Evolutionary conservation across 164 flowering plant genomes (phyloP).

Genomic region (Aristolochia contorta): DNA sequence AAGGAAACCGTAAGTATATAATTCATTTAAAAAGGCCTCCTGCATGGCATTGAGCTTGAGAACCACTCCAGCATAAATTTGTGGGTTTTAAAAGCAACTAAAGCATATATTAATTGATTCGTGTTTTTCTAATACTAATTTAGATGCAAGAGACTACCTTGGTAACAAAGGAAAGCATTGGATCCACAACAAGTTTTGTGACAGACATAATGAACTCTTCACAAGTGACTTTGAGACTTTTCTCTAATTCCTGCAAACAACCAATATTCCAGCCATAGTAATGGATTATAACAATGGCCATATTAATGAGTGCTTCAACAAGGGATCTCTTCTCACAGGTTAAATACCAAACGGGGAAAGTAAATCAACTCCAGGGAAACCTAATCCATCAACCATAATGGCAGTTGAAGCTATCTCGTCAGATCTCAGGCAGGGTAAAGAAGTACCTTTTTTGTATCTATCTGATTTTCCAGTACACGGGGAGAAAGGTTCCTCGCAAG

Average conservation of each 20-base stretch:
- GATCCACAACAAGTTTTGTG: conserved; percentile 92
- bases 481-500: conserved; percentile 95
- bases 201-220: conserved; percentile 98
- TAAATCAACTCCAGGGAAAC: neutral
- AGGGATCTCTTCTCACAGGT: no score
- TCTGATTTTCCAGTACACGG: conserved; percentile 90
- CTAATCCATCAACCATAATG: no score
- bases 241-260: conserved; percentile 72
- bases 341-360: neutral
- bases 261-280: neutral
- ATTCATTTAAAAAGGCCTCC: no score
- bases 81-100: neutral
- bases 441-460: conserved; percentile 93
- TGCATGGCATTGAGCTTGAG: no score
- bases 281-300: neutral
- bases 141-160: conserved; percentile 41
- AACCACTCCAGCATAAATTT: neutral
- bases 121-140: neutral
- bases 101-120: neutral
- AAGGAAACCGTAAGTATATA: no score
- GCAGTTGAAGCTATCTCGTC: neutral
- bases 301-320: neutral
- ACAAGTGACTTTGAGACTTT: conserved; percentile 77
- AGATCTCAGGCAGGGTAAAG: neutral
- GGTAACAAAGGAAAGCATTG: conserved; percentile 95